phyloP scores from a whole-genome alignment of 192 early-diverging fungal species.

The Rhizoclosmatium globosum region DNA sequence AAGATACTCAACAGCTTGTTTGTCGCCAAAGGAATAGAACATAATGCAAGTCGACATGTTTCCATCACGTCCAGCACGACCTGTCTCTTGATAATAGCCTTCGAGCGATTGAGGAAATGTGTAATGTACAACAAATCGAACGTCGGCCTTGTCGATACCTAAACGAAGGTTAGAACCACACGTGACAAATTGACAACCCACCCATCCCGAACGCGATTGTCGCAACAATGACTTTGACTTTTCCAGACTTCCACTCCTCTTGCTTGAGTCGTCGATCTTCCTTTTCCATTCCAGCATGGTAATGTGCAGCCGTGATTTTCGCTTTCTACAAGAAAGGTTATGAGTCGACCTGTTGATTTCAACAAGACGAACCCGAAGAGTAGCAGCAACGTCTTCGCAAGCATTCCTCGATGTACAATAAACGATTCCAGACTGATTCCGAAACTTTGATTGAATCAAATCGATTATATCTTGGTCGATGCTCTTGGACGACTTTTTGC shows the following conservation, averaged over 20 bases:
- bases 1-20: slow-evolving; percentile 51
- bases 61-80: slow-evolving; percentile 95
- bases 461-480: slow-evolving; percentile 76
- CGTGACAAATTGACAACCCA: not conserved
- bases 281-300: slow-evolving; percentile 89
- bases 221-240: slow-evolving; percentile 86
- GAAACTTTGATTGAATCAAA: slow-evolving; percentile 69
- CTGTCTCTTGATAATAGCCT: slow-evolving; percentile 97
- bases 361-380: slow-evolving; percentile 27
- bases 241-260: slow-evolving; percentile 80
- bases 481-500: slow-evolving; percentile 62
- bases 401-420: slow-evolving; percentile 82
- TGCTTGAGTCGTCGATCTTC: slow-evolving; percentile 81
- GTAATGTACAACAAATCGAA: slow-evolving; percentile 95
- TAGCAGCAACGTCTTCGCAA: slow-evolving; percentile 84
- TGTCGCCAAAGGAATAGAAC: slow-evolving; percentile 83
- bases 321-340: slow-evolving; percentile 43
- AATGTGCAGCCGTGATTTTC: slow-evolving; percentile 73
- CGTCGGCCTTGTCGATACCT: slow-evolving; percentile 93
- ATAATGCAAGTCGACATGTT: slow-evolving; percentile 82
- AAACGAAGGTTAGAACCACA: no score
- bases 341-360: not conserved
- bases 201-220: slow-evolving; percentile 99
- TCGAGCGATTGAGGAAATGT: slow-evolving; percentile 89
- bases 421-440: slow-evolving; percentile 77